A percentile compares a stretch with the other conserved stretches of the same genome.
Conservation (phyloP, 1,284 basidiomycete genomes). For the Psilocybe mexicana region DNA sequence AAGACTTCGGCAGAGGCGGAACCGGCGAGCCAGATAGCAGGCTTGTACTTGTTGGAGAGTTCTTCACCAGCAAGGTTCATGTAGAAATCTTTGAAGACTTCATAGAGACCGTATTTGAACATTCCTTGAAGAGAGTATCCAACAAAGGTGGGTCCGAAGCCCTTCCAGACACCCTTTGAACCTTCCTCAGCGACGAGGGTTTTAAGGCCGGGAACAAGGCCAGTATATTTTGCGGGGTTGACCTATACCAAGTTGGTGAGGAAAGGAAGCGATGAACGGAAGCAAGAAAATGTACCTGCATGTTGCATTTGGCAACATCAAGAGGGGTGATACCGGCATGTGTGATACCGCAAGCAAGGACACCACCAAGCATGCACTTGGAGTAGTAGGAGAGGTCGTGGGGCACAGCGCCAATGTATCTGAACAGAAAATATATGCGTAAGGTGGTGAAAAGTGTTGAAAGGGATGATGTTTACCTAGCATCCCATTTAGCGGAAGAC, state of each 20-base stretch:
- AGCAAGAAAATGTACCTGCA: constrained; percentile 74
- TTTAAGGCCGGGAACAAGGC: constrained; percentile 73
- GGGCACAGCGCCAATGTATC: constrained; percentile 69
- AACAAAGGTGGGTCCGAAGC: constrained; percentile 88
- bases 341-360: constrained; percentile 90
- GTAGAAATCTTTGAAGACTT: constrained; percentile 92
- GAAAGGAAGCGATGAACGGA: constrained; percentile 14
- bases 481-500: constrained; percentile 60
- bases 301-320: constrained; percentile 97
- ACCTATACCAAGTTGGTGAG: constrained; percentile 47
- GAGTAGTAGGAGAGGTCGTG: constrained; percentile 74
- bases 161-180: constrained; percentile 87
- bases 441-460: constrained; percentile 9
- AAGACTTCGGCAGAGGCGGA: constrained; percentile 95
- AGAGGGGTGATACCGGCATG: constrained; percentile 93
- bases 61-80: constrained; percentile 88
- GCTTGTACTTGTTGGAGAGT: constrained; percentile 84
- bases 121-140: constrained; percentile 96
- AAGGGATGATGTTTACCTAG: constrained; percentile 46
- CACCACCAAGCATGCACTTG: constrained; percentile 88
- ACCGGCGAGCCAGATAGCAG: constrained; percentile 91
- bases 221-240: constrained; percentile 74
- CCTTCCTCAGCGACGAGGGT: constrained; percentile 85
- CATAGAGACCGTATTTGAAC: constrained; percentile 97
- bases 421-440: constrained; percentile 6